Base-by-base conservation (phyloP, 2,329 filamentous ascomycete species). In the Xylaria digitata region DNA sequence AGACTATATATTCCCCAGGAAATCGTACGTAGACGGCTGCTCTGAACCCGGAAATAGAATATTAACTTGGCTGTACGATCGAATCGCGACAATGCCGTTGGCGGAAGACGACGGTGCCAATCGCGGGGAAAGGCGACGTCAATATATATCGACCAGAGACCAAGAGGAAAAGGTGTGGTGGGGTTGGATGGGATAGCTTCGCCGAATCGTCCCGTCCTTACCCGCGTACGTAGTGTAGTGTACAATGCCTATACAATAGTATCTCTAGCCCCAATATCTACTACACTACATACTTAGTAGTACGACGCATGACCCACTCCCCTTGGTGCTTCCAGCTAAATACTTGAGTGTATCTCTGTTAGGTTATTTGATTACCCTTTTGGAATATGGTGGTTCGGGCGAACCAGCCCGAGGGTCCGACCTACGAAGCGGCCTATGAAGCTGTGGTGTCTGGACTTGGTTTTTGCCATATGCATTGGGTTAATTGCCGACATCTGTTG, bases 201-300 rank as follows among this genome's bases (percentile, higher is more conserved):
- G 63, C 60, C 55, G 56, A 59, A 52, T 58, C 61, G 61, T 69
- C 67, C 67, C 67, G 67, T 65, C 65, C 67, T 57, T 69, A 64
- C 57, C 67, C 67, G 64, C 40, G 53, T 46, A 43, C 48, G 19
- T 23, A 59, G 53, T 32, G 52, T 26, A 23, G 32, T 40, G 37
- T 40, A 40, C 37, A 40, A 40, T 15, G 37, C 2, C 37, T 40
- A 2, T 26, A 30, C 52, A n/a, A 19, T 49, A 49, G 23, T 49
- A 15, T 49, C 26, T 23, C 43, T 48, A 26, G 19, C 26, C 37
- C 23, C 21, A 34, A 26, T 42, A 15, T 21, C 17, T 26, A 26
- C 26, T 26, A 26, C 26, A 2, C 2, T 26, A 5, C 5, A 26
- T 26, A 5, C 5, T n/a, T n/a, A n/a, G n/a, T n/a, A n/a, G n/a